A percentile compares a stretch with the other conserved stretches of the same genome.
Conservation (phyloP, 1,284 basidiomycete genomes). For the Moniliella sp. region DNA sequence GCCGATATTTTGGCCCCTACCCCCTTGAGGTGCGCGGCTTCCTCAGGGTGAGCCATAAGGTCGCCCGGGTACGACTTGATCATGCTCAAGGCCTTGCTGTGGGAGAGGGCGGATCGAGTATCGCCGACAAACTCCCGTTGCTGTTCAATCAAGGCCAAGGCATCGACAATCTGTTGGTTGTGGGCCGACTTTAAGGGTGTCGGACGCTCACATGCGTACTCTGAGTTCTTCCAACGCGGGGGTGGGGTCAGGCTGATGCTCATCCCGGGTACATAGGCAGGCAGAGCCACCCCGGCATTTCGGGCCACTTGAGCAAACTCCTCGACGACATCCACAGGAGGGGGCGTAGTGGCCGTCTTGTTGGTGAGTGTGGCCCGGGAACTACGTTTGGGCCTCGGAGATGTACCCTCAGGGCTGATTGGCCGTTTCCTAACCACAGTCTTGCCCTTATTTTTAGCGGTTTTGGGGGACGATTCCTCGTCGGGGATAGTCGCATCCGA, state of each 20-base stretch:
- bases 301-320: not conserved
- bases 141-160: constrained; percentile 17
- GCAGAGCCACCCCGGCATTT: too few species aligned
- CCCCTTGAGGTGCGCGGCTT: constrained; percentile 16
- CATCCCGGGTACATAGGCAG: too few species aligned
- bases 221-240: constrained; percentile 7
- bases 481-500: too few species aligned
- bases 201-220: constrained; percentile 15
- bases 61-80: constrained; percentile 20
- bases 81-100: constrained; percentile 20
- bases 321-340: not conserved
- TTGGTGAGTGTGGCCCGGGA: not conserved
- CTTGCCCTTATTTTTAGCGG: not conserved
- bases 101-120: constrained; percentile 15
- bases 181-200: constrained; percentile 10
- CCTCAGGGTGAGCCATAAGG: constrained; percentile 5
- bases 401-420: not conserved
- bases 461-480: too few species aligned
- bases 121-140: constrained; percentile 20
- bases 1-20: constrained; percentile 19
- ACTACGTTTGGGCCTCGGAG: not conserved
- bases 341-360: not conserved
- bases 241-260: not conserved
- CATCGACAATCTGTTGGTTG: constrained; percentile 19
- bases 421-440: not conserved